Base-by-base conservation (phyloP, 164 flowering plant species). In the Kingdonia uniflora region DNA sequence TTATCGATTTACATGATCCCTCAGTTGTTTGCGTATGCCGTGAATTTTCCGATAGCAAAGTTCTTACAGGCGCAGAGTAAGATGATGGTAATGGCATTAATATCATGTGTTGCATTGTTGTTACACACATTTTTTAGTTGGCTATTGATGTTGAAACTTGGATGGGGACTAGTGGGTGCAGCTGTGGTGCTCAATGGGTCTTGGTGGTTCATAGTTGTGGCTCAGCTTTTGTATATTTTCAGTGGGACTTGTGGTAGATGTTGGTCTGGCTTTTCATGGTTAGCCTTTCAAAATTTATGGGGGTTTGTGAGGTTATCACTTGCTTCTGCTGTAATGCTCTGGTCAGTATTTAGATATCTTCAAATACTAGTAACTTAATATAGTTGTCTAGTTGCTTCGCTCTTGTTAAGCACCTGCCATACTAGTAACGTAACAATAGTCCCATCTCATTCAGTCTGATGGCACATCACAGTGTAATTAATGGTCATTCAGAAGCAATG, bases 301-400 rank as follows among this genome's bases (percentile, higher is more conserved):
- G 74, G 72, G 0, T 88, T 85, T 40, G 78, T 81, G 8, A 67
- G 60, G 53, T 40, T 85, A 16, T 88, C 97, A 11, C 61, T 88
- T 0, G 95, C 92, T 0, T 88, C 92, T 0, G 95, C 95, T 0
- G 67, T 88, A 6, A 85, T 88, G 92, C 72, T 85, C 29, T 85
- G 87, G 95, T 85, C 19, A 73, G 39, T 8, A 42, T 58, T 42
- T 6, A 20, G 19, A 14, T 40, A n/a, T 15, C 21, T 60, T 52
- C 17, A 14, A 19, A 12, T 19, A 11, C 24, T 45, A 19, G n/a
- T 47, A n/a, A n/a, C n/a, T n/a, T n/a, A n/a, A n/a, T n/a, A n/a
- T n/a, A n/a, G n/a, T n/a, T n/a, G n/a, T n/a, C n/a, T n/a, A n/a
- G n/a, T n/a, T n/a, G n/a, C n/a, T n/a, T n/a, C n/a, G n/a, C n/a